phyloP scores from a whole-genome alignment of 306 rosid species.

The Begonia peltatifolia region DNA sequence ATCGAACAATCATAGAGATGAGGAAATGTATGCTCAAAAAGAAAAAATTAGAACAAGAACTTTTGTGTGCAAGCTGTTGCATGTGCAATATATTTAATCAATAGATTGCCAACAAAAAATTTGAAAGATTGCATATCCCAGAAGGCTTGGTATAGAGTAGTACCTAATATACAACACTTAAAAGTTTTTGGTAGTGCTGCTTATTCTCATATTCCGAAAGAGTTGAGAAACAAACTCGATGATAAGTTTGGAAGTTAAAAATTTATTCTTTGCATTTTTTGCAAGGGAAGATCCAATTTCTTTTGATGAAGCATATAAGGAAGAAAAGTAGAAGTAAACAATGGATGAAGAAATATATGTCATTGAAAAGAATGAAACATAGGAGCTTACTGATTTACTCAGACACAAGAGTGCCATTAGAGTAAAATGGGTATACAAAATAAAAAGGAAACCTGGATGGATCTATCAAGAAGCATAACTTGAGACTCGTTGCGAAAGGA shows the following conservation, averaged over 20 bases:
- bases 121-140: neutral
- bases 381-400: neutral
- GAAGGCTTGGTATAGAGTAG: conserved; percentile 1
- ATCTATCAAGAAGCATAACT: neutral
- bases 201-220: neutral
- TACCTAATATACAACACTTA: neutral
- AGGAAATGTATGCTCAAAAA: neutral
- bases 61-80: neutral
- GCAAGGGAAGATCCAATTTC: neutral
- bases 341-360: neutral
- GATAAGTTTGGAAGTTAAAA: neutral
- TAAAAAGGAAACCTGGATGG: neutral
- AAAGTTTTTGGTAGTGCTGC: neutral
- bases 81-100: neutral
- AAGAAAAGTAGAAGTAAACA: neutral
- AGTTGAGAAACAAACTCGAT: neutral
- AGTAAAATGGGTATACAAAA: neutral
- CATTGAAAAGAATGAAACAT: conserved; percentile 1
- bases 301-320: neutral
- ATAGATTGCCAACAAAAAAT: neutral
- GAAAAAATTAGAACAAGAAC: neutral
- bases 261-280: neutral
- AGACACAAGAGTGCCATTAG: neutral
- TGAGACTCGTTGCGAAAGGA: neutral
- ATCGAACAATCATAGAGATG: neutral